Evolutionary conservation across 306 rosid species (phyloP).

Genomic region (Rosa rugosa): DNA sequence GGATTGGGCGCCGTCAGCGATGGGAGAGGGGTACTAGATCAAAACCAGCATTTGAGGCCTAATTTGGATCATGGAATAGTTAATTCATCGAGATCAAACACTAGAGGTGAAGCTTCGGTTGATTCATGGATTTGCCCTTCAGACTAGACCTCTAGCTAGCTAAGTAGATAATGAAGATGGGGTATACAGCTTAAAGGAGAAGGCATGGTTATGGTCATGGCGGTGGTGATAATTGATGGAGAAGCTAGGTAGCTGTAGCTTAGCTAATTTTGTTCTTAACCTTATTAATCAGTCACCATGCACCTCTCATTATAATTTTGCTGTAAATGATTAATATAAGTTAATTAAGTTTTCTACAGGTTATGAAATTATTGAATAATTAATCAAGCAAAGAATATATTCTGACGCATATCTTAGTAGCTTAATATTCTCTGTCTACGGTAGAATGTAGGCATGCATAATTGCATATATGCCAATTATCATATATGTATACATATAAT

Average conservation of each 20-base stretch:
- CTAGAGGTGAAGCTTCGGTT: constrained; percentile 4
- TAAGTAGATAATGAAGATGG: background rate
- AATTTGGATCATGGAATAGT: constrained; percentile 1
- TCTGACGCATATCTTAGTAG: background rate
- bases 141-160: background rate
- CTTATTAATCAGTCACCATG: background rate
- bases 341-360: background rate
- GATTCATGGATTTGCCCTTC: background rate
- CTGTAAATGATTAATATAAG: background rate
- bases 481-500: background rate
- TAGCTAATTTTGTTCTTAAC: background rate
- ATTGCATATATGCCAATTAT: background rate
- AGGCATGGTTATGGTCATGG: background rate
- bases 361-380: background rate
- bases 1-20: background rate
- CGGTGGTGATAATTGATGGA: background rate
- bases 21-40: background rate
- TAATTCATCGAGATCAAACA: background rate
- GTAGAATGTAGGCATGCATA: constrained; percentile 3
- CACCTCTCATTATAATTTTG: background rate
- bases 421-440: background rate
- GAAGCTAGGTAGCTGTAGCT: constrained; percentile 1
- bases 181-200: background rate
- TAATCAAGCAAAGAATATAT: background rate
- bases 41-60: background rate